A percentile compares a stretch with the other conserved stretches of the same genome.
Evolutionary conservation across 1,139 yeast genomes (phyloP).

Genomic region (Hanseniaspora sp.): DNA sequence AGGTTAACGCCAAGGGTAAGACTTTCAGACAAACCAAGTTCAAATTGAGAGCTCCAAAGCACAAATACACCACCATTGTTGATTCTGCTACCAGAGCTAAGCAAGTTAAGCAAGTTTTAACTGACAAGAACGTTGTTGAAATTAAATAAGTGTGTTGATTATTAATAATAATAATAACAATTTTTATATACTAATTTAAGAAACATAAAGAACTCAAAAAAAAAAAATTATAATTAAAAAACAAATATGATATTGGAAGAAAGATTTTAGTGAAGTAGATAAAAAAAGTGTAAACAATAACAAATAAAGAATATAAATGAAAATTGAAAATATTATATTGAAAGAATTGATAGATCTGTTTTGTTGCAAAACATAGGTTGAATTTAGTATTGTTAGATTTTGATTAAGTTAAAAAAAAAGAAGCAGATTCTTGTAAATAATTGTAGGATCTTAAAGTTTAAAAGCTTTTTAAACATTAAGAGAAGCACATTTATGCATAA

Average conservation of each 20-base stretch:
- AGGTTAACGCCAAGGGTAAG: constrained; percentile 76
- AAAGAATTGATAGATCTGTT: no score
- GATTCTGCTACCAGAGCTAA: constrained; percentile 96
- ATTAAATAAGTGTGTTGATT: constrained; percentile 14
- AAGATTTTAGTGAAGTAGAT: no score
- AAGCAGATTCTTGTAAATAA: no score
- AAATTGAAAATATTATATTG: no score
- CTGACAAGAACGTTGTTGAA: constrained; percentile 28
- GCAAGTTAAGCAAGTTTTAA: constrained; percentile 96
- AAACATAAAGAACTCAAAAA: constrained; percentile 5
- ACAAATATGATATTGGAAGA: neutral
- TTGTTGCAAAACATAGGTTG: no score
- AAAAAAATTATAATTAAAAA: neutral
- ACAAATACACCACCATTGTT: constrained; percentile 92
- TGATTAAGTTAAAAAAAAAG: no score
- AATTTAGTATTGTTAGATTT: no score
- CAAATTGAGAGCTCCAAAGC: constrained; percentile 95
- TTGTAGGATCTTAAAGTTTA: no score
- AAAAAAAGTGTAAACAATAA: no score
- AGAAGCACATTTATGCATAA: no score
- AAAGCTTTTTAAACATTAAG: no score
- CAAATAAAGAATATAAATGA: no score
- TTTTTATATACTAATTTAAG: constrained; percentile 12
- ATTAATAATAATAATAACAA: neutral
- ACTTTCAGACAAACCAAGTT: constrained; percentile 89